Base-by-base conservation (phyloP, 352 stramenopile species). In the Phytophthora kernoviae region DNA sequence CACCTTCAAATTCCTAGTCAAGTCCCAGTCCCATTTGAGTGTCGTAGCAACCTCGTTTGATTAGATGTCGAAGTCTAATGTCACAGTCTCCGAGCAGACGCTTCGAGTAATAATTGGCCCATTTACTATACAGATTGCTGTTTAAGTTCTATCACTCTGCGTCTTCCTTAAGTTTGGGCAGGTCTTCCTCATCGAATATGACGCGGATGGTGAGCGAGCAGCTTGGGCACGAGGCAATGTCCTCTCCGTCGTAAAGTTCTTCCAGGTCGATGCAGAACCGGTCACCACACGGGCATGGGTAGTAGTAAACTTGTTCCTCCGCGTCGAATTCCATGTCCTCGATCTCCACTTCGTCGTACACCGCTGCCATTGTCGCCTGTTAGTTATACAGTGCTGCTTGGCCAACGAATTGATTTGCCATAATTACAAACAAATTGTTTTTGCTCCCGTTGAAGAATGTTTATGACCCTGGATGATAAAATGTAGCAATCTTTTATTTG, bases 341-440 rank as follows among this genome's bases (percentile, higher is more conserved):
- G 64, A 99, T 97, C 84, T 98, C 93, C 32, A 99, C 93, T 76
- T 99, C 97, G 79, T 99, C 97, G 77, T 99, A 99, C 52, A 99
- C 66, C 2, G 66, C 81, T 33, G 86, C 88, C 84, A 96, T 95
- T 18, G 37, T 51, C 21, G 27, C 36, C 20, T 8, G 22, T 30
- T 49, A 9, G 41, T 40, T n/a, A n/a, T n/a, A n/a, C n/a, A n/a
- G n/a, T n/a, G 46, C 1, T 48, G 12, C 21, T 37, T 57, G 40
- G n/a, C 53, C 47, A 68, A 30, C 24, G 24, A 30, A 30, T n/a
- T n/a, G n/a, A n/a, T n/a, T n/a, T n/a, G n/a, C n/a, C n/a, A n/a
- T n/a, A n/a, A n/a, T n/a, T n/a, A n/a, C n/a, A n/a, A n/a, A n/a
- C n/a, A n/a, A n/a, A n/a, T n/a, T n/a, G n/a, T n/a, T n/a, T n/a